Base-by-base conservation (phyloP, 108 stramenopile species). In the Mayamaea pseudoterrestris region DNA sequence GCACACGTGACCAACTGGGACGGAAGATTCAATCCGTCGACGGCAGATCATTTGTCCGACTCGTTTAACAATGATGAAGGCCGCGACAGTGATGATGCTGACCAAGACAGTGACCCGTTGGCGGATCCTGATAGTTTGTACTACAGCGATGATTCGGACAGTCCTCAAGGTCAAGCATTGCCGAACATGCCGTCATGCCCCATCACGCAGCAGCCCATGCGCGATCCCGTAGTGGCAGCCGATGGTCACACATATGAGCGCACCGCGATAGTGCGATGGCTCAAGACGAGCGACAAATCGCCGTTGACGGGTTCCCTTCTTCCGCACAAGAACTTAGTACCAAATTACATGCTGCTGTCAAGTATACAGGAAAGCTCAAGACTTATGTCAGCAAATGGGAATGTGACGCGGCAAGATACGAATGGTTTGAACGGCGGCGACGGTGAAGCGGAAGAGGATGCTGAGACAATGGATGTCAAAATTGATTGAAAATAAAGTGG, bases 231-330 rank as follows among this genome's bases (percentile, higher is more conserved):
- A n/a, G 91, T 76, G 0, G 75, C 75, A 1, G 69, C 80, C 5
- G 84, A 90, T 42, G 95, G 95, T 0, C 86, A 93, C 31, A 95
- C 96, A 18, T 98, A 96, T 54, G 96, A 98, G 39, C 78, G 93
- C 29, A 52, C 46, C 30, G 92, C 92, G 18, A 96, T 96, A 23
- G 60, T 56, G 8, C 50, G 81, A 44, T 96, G 94, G 94, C 63
- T 96, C 11, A 47, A 71, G 28, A 76, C 63, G 22, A 80, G 80
- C 52, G 62, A 78, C 55, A 83, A 65, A 52, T 79, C 76, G 44
- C 93, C 93, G 8, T 20, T 88, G 52, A 93, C 88, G 6, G 84
- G 83, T 6, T 64, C 66, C 8, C 50, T 76, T 3, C 46, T 93
- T 2, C 36, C 58, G 6, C 80, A 87, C 65, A 72, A 69, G 34